phyloP scores from a whole-genome alignment of 805 yeast genomes.

The Barnettozyma wickerhamii region DNA sequence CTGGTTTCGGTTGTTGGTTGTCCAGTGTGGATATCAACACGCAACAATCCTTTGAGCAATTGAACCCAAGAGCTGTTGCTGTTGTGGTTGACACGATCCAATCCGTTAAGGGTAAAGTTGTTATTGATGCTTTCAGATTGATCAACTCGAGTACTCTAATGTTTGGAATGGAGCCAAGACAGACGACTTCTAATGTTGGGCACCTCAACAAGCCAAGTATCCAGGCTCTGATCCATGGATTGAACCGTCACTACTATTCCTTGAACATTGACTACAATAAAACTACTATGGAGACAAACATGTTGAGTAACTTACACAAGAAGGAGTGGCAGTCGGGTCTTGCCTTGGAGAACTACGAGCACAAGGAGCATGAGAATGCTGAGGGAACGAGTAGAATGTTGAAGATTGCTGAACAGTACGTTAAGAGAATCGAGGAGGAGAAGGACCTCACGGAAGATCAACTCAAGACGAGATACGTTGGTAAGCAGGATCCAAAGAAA shows the following conservation, averaged over 20 bases:
- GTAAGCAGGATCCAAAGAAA: conserved; percentile 98
- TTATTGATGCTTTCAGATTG: conserved; percentile 95
- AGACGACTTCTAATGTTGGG: conserved; percentile 93
- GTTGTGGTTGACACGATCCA: conserved; percentile 98
- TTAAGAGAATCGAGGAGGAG: conserved; percentile 88
- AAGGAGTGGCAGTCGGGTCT: conserved; percentile 95
- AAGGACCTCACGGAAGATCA: conserved; percentile 84
- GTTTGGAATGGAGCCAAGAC: conserved; percentile 98
- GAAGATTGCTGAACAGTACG: conserved; percentile 84
- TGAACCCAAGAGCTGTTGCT: conserved; percentile 94
- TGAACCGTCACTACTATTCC: conserved; percentile 95
- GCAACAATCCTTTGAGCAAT: conserved; percentile 95
- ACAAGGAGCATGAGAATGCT: conserved; percentile 70
- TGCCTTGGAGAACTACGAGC: conserved; percentile 68
- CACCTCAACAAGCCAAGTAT: conserved; percentile 93
- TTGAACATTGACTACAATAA: conserved; percentile 92
- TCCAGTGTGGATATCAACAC: conserved; percentile 97
- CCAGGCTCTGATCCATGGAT: conserved; percentile 94
- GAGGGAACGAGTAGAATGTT: conserved; percentile 76
- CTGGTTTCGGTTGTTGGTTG: conserved; percentile 99
- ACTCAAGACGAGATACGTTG: conserved; percentile 92
- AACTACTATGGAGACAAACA: conserved; percentile 86
- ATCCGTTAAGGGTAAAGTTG: conserved; percentile 97
- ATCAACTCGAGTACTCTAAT: conserved; percentile 83
- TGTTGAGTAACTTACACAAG: conserved; percentile 92